Conservation (phyloP, 2,329 filamentous ascomycete species). For the Colletotrichum melonis region DNA sequence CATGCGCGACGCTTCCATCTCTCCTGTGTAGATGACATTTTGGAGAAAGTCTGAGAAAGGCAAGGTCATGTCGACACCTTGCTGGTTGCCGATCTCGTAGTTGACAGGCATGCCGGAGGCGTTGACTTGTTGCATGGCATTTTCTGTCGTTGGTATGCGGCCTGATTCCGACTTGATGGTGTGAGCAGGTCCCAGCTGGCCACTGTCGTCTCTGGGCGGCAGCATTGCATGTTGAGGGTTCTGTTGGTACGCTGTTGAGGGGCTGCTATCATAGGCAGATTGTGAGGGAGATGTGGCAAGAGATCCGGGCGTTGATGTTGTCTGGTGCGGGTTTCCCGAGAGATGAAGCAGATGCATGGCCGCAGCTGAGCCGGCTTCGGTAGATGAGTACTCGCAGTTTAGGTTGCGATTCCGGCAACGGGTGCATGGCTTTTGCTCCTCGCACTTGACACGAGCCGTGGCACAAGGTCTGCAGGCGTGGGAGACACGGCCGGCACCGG, state of each 20-base stretch:
- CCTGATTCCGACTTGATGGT: conserved; percentile 45
- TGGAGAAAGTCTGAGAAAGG: conserved; percentile 64
- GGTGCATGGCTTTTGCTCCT: conserved; percentile 65
- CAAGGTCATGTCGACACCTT: conserved; percentile 36
- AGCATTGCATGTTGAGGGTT: conserved; percentile 35
- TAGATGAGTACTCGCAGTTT: conserved; percentile 53
- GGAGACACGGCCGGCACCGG: conserved; percentile 60
- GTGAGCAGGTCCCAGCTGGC: conserved; percentile 41
- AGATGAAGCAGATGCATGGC: conserved; percentile 57
- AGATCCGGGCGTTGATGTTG: conserved; percentile 34
- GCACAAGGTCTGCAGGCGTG: conserved; percentile 65
- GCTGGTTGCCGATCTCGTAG: conserved; percentile 29
- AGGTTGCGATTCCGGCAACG: conserved; percentile 61
- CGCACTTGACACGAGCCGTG: conserved; percentile 64
- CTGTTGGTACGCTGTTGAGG: conserved; percentile 39
- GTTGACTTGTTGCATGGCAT: conserved; percentile 44
- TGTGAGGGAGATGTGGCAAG: conserved; percentile 38
- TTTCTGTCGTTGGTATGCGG: conserved; percentile 49
- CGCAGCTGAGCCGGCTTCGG: conserved; percentile 52
- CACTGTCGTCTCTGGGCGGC: conserved; percentile 40
- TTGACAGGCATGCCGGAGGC: conserved; percentile 13
- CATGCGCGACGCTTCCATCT: conserved; percentile 47
- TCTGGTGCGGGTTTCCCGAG: conserved; percentile 48
- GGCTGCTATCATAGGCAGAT: conserved; percentile 33
- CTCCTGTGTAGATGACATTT: conserved; percentile 61